phyloP scores from a whole-genome alignment of 2,329 filamentous ascomycete genomes.

The Dothideomycetes sp. region DNA sequence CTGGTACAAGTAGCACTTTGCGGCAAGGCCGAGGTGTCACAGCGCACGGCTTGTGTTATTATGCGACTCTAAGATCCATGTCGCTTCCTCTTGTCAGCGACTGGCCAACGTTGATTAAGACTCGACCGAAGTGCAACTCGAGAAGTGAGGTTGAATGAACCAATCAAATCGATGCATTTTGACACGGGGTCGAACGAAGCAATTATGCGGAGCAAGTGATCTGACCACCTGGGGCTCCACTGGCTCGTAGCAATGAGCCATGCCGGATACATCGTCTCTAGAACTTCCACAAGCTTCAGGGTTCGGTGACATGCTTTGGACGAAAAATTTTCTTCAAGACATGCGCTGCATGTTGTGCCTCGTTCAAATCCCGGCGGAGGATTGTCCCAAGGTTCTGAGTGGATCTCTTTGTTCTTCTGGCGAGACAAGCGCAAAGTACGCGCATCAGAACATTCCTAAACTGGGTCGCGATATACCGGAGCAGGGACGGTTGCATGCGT shows the following conservation, averaged over 20 bases:
- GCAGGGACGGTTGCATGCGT: not conserved
- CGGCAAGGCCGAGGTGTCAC: too few relatives aligned
- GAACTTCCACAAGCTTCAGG: too few relatives aligned
- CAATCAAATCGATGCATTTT: not conserved
- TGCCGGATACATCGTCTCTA: too few relatives aligned
- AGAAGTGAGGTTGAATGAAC: not conserved
- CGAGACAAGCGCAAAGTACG: constrained; percentile 1
- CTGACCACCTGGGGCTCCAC: not conserved
- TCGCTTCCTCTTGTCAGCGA: too few relatives aligned
- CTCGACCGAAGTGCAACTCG: not conserved
- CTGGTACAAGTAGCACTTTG: too few relatives aligned
- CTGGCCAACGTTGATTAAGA: too few relatives aligned
- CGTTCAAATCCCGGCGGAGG: not conserved
- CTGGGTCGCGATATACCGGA: not conserved
- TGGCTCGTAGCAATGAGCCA: not conserved
- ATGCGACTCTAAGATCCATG: too few relatives aligned
- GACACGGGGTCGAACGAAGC: not conserved
- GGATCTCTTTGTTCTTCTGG: constrained; percentile 3
- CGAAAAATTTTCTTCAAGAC: not conserved
- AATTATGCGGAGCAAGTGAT: not conserved
- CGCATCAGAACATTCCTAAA: not conserved
- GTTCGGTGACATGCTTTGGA: not conserved
- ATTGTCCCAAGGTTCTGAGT: not conserved
- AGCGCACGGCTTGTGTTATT: too few relatives aligned
- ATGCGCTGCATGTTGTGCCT: not conserved